These are phyloP conservation scores for Stephania japonica DNA, from an alignment of 164 flowering plant genomes.

Conservation along the genomic window DNA sequence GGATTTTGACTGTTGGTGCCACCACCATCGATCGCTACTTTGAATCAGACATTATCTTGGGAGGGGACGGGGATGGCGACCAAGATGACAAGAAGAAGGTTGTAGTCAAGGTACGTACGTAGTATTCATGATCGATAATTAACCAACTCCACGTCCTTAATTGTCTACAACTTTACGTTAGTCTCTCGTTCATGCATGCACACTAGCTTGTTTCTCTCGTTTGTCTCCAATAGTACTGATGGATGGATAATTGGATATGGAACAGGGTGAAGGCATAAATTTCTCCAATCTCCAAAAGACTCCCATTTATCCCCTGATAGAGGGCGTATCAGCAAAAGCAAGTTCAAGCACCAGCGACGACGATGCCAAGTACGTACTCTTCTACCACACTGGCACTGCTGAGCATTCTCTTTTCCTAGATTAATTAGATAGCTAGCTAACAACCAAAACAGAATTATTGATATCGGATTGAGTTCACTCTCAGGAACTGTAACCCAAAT, in stretches of 20 bases:
- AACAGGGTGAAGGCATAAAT: constrained; percentile 41
- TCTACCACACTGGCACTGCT: neutral
- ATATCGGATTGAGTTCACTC: neutral
- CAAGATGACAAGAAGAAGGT: constrained; percentile 16
- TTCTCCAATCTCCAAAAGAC: constrained; percentile 25
- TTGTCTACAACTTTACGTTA: no score
- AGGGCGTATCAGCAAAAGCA: constrained; percentile 20
- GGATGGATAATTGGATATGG: no score
- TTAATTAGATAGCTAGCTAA: neutral
- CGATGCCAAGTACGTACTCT: constrained; percentile 21
- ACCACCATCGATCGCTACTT: constrained; percentile 32
- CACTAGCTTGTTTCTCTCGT: no score
- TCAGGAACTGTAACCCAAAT: constrained; percentile 47
- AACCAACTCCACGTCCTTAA: neutral
- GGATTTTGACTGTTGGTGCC: constrained; percentile 65
- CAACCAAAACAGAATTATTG: no score
- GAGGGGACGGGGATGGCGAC: constrained; percentile 5
- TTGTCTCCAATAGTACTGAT: no score
- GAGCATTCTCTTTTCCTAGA: constrained; percentile 16
- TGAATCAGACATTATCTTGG: constrained; percentile 24
- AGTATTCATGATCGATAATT: neutral
- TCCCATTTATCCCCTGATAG: constrained; percentile 25
- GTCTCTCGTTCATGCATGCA: no score
- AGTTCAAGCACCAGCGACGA: constrained; percentile 14
- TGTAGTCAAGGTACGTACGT: constrained; percentile 40